These are phyloP conservation scores for Septoria linicola DNA, from an alignment of 2,329 filamentous ascomycete species.

Conservation along the genomic window DNA sequence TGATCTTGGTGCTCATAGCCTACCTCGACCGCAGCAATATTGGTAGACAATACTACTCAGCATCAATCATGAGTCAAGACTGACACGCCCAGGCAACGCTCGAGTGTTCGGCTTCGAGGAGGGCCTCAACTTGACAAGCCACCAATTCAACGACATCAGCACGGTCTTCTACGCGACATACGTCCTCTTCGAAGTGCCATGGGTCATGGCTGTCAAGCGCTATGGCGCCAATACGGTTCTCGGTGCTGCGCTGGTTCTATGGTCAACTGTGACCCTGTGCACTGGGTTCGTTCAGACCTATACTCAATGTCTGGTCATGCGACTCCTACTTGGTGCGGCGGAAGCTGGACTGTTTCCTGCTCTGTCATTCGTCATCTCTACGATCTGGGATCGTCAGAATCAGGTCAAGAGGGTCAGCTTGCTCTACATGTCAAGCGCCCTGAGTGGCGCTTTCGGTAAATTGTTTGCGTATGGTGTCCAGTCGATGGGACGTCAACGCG, in stretches of 20 bases:
- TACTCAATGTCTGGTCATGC: constrained; percentile 32
- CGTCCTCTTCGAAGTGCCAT: constrained; percentile 24
- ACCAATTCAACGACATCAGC: constrained; percentile 27
- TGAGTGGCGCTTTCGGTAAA: constrained; percentile 32
- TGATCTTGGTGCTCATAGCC: constrained; percentile 20
- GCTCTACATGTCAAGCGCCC: constrained; percentile 29
- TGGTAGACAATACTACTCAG: constrained; percentile 20
- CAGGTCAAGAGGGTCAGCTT: constrained; percentile 35
- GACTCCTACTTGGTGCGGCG: constrained; percentile 32
- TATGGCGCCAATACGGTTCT: constrained; percentile 29
- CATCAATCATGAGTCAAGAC: neutral
- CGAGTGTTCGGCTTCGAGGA: constrained; percentile 26
- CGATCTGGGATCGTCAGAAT: constrained; percentile 31
- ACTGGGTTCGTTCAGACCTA: constrained; percentile 37
- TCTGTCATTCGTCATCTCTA: constrained; percentile 34
- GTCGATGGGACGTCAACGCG: constrained; percentile 31
- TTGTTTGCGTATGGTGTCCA: constrained; percentile 33
- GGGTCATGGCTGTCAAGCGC: constrained; percentile 30
- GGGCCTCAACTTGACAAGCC: constrained; percentile 21
- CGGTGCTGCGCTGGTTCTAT: constrained; percentile 27
- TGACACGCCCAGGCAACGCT: constrained; percentile 15
- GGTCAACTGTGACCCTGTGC: constrained; percentile 33
- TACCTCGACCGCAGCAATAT: constrained; percentile 26
- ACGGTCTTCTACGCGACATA: constrained; percentile 27
- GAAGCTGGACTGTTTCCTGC: constrained; percentile 36